Base-by-base conservation (phyloP, 116 monocot genomes). In the Thalassia testudinum region DNA sequence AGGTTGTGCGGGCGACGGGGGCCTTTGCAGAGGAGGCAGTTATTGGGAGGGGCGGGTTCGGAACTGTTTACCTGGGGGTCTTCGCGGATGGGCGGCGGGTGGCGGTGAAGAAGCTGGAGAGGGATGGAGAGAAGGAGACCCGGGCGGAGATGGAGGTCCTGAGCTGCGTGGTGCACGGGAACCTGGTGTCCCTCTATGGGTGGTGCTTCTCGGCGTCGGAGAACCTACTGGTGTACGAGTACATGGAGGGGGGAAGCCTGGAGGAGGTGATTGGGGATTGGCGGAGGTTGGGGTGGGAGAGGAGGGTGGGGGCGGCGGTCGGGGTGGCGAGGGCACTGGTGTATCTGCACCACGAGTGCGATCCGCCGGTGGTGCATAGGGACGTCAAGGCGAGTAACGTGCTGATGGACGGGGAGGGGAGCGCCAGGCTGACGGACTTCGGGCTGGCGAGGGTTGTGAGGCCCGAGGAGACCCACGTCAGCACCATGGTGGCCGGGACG, bases 341-440 rank as follows among this genome's bases (percentile, higher is more conserved):
- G 4, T 80, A 72, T 52, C 55, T 92, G 4, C 92, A 92, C 68
- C 77, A 92, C 37, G 79, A 67, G 13, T 92, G 92, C 59, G 1
- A 13, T 3, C 92, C 86, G 37, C 79, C 75, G 13, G 82, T 92
- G 54, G 86, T 92, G 13, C 92, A 92, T 59, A 70, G 92, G 12
- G 92, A 92, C 65, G 82, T 92, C 40, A 92, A 92, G 67, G 86
- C 92, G 28, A 82, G 82, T 62, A 92, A 92, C 49, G 82, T 86
- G 56, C 37, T 92, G 62, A 52, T 92, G 24, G 86, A 82, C 53
- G 38, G 76, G 11, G 42, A 12, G 0, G 79, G 79, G 1, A 24
- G 45, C 24, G 72, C 77, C 29, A 62, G 63, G 56, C 68, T 92
- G 56, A 74, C 86, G 27, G 92, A 92, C 42, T 86, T 92, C 43